phyloP scores from a whole-genome alignment of 176 grass and related monocot genomes.

The Avena atlantica region DNA sequence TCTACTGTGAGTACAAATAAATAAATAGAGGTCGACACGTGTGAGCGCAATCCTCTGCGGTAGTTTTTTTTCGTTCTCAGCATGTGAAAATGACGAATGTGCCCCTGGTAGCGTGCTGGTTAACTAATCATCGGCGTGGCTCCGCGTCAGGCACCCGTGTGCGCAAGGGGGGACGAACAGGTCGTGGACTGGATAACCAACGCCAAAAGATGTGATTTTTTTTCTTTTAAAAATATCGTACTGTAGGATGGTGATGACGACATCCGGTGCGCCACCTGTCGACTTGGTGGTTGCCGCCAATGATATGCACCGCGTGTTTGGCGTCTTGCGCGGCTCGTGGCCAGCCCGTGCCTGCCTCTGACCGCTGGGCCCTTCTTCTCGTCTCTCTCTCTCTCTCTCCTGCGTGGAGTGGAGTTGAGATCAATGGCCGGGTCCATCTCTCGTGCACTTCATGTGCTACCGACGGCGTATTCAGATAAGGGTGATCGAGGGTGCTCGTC shows the following conservation, averaged over 20 bases:
- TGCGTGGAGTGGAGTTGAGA: not conserved
- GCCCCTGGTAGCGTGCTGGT: not conserved
- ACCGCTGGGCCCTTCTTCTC: not conserved
- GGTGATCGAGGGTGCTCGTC: not conserved
- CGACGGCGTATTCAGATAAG: not conserved
- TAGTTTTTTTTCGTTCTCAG: no score
- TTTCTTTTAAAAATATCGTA: not conserved
- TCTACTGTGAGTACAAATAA: no score
- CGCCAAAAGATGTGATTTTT: not conserved
- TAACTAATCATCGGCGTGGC: slow-evolving; percentile 30
- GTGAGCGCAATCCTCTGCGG: not conserved
- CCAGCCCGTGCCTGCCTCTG: not conserved
- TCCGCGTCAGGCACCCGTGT: slow-evolving; percentile 42
- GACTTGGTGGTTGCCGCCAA: not conserved
- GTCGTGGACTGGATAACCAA: slow-evolving; percentile 21
- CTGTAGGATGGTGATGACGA: not conserved
- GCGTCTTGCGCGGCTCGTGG: not conserved
- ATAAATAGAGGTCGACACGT: not conserved
- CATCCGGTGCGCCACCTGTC: not conserved
- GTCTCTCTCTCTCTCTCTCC: not conserved
- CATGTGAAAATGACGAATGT: not conserved
- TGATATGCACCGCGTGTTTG: not conserved
- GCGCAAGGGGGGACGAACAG: slow-evolving; percentile 42
- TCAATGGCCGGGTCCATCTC: not conserved
- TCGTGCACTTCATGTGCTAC: slow-evolving; percentile 1